Evolutionary conservation across 116 monocot species (phyloP).

Genomic region (Cymodocea nodosa): DNA sequence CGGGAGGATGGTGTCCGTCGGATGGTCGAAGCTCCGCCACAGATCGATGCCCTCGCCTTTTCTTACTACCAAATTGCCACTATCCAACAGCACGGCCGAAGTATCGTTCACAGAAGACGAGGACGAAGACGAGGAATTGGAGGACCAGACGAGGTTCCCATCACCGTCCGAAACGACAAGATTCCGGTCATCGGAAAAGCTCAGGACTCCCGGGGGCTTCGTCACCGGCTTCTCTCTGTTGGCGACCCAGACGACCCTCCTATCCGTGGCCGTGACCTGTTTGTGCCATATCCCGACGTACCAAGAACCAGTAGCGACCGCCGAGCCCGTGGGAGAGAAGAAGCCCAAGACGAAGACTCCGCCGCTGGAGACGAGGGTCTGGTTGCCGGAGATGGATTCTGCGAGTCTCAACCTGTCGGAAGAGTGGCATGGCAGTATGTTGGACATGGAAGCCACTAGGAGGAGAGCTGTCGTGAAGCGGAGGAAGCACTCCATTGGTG

Average conservation of each 20-base stretch:
- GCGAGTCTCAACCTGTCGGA: slow-evolving; percentile 11
- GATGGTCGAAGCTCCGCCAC: too few relatives aligned
- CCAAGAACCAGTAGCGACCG: not conserved
- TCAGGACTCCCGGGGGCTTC: not conserved
- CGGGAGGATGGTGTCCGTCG: too few relatives aligned
- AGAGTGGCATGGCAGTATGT: not conserved
- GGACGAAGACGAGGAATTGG: not conserved
- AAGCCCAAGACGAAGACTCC: slow-evolving; percentile 7
- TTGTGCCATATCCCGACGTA: slow-evolving; percentile 13
- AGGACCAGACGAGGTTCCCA: not conserved
- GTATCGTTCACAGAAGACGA: not conserved
- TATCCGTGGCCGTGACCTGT: not conserved
- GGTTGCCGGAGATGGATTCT: slow-evolving; percentile 20
- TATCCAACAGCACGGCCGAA: not conserved
- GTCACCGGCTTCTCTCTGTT: slow-evolving; percentile 3
- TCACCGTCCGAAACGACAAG: slow-evolving; percentile 1
- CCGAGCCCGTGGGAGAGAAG: slow-evolving; percentile 1
- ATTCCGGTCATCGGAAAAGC: not conserved
- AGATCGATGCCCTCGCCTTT: too few relatives aligned
- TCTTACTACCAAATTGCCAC: too few relatives aligned
- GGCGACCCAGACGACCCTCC: slow-evolving; percentile 11
- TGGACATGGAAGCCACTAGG: not conserved
- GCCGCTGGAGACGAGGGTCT: slow-evolving; percentile 7
- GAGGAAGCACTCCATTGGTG: slow-evolving; percentile 1
- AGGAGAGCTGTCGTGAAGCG: not conserved